These are phyloP conservation scores for Cytidiella melzeri DNA, from an alignment of 768 basidiomycete genomes.

Conservation along the genomic window DNA sequence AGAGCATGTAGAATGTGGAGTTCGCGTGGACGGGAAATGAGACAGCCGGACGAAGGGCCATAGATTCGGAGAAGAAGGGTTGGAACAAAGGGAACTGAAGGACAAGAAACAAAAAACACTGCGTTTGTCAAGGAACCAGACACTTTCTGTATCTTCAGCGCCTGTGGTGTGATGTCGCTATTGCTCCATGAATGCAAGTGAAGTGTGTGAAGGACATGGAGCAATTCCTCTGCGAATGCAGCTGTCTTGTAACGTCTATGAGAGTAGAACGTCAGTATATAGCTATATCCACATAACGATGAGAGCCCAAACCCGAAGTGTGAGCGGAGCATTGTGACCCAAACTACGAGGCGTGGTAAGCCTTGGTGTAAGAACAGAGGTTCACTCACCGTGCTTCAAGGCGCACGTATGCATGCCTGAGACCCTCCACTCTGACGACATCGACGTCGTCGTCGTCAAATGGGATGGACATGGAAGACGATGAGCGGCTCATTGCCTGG, in stretches of 20 bases:
- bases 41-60: constrained; percentile 75
- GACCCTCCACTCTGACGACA: constrained; percentile 48
- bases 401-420: constrained; percentile 48
- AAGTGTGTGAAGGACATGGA: constrained; percentile 49
- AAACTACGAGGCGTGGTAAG: constrained; percentile 7
- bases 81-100: constrained; percentile 37
- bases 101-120: constrained; percentile 91
- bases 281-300: background rate
- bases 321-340: background rate
- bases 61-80: constrained; percentile 90
- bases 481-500: constrained; percentile 18
- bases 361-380: constrained; percentile 16
- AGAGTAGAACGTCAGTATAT: constrained; percentile 15
- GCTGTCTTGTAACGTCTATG: constrained; percentile 60
- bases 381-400: constrained; percentile 69
- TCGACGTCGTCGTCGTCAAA: constrained; percentile 33
- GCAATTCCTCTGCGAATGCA: constrained; percentile 47
- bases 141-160: constrained; percentile 66
- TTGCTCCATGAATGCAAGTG: constrained; percentile 56
- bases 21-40: constrained; percentile 86
- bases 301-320: background rate
- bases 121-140: constrained; percentile 94
- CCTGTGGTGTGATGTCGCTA: constrained; percentile 37
- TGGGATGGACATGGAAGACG: constrained; percentile 29
- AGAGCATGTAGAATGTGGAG: constrained; percentile 85